Evolutionary conservation across 1,284 basidiomycete species (phyloP).

Genomic region (Melanopsichium pennsylvanicum): DNA sequence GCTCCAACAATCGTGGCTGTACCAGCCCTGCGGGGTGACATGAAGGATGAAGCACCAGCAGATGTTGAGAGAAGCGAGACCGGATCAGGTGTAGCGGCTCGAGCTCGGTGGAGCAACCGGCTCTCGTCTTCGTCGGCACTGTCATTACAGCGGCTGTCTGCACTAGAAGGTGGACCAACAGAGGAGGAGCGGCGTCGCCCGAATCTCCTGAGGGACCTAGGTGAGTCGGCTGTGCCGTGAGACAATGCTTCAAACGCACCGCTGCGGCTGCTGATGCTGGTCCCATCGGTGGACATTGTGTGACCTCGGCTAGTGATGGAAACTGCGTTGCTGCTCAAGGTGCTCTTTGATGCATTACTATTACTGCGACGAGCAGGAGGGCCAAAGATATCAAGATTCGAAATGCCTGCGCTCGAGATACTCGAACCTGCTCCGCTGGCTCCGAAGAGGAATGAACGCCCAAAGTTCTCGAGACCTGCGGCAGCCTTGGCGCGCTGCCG

Average conservation of each 20-base stretch:
- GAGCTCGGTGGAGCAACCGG: constrained; percentile 3
- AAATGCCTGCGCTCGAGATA: constrained; percentile 38
- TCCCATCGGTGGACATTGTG: constrained; percentile 49
- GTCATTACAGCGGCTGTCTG: constrained; percentile 10
- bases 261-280: constrained; percentile 53
- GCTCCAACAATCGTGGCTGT: background rate
- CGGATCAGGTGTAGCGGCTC: constrained; percentile 30
- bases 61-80: constrained; percentile 19
- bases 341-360: constrained; percentile 51
- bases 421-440: constrained; percentile 31
- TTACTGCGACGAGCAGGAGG: constrained; percentile 46
- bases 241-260: constrained; percentile 24
- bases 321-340: constrained; percentile 36
- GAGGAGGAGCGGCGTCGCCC: constrained; percentile 34
- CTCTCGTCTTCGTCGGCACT: constrained; percentile 24
- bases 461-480: constrained; percentile 52
- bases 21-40: constrained; percentile 4
- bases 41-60: constrained; percentile 1
- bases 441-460: constrained; percentile 47
- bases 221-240: constrained; percentile 16
- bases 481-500: constrained; percentile 50
- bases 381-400: constrained; percentile 49
- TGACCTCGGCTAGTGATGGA: constrained; percentile 42
- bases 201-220: constrained; percentile 25
- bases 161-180: constrained; percentile 26